Evolutionary conservation across 306 rosid genomes (phyloP).

Genomic region (Vigna hirtella): DNA sequence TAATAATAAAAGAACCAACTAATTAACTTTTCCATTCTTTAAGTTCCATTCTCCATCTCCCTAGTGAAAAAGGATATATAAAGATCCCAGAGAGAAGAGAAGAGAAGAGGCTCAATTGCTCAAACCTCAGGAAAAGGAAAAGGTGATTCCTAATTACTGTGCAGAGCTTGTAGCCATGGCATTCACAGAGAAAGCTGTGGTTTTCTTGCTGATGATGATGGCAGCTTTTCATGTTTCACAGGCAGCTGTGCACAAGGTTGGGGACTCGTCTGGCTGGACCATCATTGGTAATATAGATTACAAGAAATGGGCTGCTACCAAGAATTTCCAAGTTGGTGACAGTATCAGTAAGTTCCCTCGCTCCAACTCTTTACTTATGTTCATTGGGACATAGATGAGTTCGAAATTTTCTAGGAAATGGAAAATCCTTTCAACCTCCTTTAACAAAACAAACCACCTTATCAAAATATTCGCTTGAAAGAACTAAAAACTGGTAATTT

Average conservation of each 20-base stretch:
- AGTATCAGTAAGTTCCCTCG: conserved; percentile 60
- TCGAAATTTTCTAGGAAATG: background rate
- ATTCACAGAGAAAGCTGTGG: conserved; percentile 38
- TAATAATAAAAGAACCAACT: conserved; percentile 38
- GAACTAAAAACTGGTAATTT: background rate
- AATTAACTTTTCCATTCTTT: conserved; percentile 30
- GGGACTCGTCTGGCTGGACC: conserved; percentile 87
- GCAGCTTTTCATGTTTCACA: conserved; percentile 41
- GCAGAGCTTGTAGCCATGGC: conserved; percentile 49
- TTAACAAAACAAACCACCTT: background rate
- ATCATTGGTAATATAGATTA: conserved; percentile 61
- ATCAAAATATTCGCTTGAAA: background rate
- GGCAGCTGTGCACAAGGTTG: conserved; percentile 71
- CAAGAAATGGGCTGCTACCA: conserved; percentile 69
- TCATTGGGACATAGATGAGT: background rate
- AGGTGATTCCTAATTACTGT: conserved; percentile 1
- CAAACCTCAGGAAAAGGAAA: conserved; percentile 24
- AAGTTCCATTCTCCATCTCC: conserved; percentile 32
- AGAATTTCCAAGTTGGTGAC: conserved; percentile 69
- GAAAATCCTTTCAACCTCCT: conserved; percentile 12
- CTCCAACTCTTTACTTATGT: conserved; percentile 19
- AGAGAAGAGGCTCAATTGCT: conserved; percentile 6
- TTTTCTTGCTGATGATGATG: conserved; percentile 34
- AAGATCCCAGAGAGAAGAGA: conserved; percentile 19
- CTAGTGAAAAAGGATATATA: conserved; percentile 50